These are phyloP conservation scores for Saccharomycopsis guyanensis DNA, from an alignment of 805 yeast species.

Conservation along the genomic window DNA sequence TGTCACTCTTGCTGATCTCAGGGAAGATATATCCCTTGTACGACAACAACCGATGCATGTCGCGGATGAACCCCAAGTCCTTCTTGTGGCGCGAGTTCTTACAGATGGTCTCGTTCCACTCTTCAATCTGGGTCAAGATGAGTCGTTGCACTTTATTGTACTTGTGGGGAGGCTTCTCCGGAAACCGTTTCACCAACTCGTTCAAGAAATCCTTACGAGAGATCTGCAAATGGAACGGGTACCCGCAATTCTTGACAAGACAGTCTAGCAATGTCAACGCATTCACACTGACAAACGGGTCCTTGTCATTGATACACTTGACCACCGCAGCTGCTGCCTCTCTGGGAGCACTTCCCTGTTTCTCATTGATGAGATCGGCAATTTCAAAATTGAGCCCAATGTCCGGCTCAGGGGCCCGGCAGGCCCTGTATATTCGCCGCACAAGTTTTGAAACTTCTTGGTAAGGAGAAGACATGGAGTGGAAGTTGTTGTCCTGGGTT, in stretches of 20 bases:
- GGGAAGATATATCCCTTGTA: conserved; percentile 94
- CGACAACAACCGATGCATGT: conserved; percentile 86
- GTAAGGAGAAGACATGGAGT: too few relatives aligned
- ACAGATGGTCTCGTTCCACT: conserved; percentile 95
- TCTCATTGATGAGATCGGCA: conserved; percentile 86
- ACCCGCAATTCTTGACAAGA: conserved; percentile 94
- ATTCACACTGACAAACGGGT: conserved; percentile 74
- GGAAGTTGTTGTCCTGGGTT: too few relatives aligned
- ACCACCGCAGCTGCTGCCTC: conserved; percentile 89
- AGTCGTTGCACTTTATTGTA: conserved; percentile 78
- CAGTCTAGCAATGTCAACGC: conserved; percentile 81
- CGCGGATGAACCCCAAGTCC: conserved; percentile 85
- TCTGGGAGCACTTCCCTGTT: conserved; percentile 84
- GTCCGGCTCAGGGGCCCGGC: conserved; percentile 67
- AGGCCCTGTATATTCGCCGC: conserved; percentile 26
- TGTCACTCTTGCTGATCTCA: conserved; percentile 80
- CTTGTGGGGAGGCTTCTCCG: conserved; percentile 86
- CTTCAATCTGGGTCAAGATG: conserved; percentile 85
- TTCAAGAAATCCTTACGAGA: conserved; percentile 92
- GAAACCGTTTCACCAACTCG: conserved; percentile 86
- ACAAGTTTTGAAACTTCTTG: conserved; percentile 23
- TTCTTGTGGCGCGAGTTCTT: conserved; percentile 83
- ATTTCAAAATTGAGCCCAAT: conserved; percentile 83
- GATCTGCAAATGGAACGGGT: conserved; percentile 91
- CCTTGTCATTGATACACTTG: conserved; percentile 71